phyloP scores from a whole-genome alignment of 148 eudicot genomes.

The Fagopyrum homotropicum region DNA sequence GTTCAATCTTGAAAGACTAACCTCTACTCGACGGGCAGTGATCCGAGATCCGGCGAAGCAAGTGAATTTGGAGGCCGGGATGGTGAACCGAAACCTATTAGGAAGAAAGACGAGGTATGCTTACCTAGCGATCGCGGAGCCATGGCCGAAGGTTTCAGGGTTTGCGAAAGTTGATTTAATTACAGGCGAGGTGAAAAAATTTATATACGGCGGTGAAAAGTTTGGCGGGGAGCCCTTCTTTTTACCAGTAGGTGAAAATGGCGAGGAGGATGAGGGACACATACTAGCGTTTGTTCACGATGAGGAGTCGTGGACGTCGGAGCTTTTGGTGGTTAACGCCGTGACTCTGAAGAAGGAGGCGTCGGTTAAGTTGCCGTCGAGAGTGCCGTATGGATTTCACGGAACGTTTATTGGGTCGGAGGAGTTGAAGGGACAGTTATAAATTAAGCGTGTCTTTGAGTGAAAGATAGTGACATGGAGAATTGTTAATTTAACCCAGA shows the following conservation, averaged over 20 bases:
- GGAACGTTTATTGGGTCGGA: constrained; percentile 54
- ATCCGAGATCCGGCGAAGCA: constrained; percentile 17
- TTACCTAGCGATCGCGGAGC: constrained; percentile 60
- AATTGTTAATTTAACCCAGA: not conserved
- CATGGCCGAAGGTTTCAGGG: constrained; percentile 83
- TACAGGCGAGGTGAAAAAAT: constrained; percentile 38
- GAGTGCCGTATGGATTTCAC: constrained; percentile 75
- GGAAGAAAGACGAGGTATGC: constrained; percentile 54
- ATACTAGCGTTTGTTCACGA: constrained; percentile 50
- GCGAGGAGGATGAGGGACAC: constrained; percentile 54
- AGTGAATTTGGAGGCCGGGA: constrained; percentile 62
- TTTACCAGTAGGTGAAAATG: constrained; percentile 23
- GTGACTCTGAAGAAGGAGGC: constrained; percentile 43
- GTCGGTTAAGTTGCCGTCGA: constrained; percentile 43
- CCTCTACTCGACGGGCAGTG: constrained; percentile 33
- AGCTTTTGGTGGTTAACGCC: constrained; percentile 46
- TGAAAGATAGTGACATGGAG: not conserved
- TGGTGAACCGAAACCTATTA: constrained; percentile 49
- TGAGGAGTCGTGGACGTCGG: constrained; percentile 40
- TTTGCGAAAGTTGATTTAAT: constrained; percentile 53
- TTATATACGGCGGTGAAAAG: constrained; percentile 37
- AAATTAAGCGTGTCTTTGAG: not conserved
- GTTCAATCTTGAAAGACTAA: constrained; percentile 44
- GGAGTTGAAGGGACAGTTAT: constrained; percentile 28
- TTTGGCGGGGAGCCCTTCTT: constrained; percentile 75